Evolutionary conservation across 225 moss, liverwort and hornwort species (phyloP).

Genomic region (Polytrichum commune): DNA sequence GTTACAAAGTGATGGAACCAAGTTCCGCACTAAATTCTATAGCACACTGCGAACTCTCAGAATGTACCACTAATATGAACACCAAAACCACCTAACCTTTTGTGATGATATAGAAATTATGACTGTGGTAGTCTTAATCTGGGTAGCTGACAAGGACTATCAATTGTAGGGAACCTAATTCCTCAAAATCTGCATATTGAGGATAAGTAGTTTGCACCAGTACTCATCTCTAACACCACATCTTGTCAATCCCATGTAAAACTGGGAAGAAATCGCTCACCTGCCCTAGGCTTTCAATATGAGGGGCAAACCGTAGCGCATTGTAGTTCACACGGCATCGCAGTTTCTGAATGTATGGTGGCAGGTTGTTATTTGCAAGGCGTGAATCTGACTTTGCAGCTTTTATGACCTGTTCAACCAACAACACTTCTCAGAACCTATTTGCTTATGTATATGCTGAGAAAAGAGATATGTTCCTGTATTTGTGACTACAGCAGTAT

Average conservation of each 20-base stretch:
- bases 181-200: too few relatives aligned
- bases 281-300: conserved; percentile 78
- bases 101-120: not conserved
- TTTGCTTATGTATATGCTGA: not conserved
- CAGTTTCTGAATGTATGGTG: conserved; percentile 79
- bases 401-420: conserved; percentile 66
- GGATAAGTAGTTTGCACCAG: not conserved
- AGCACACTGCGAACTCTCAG: too few relatives aligned
- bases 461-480: not conserved
- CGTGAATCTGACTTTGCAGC: conserved; percentile 92
- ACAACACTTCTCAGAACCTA: not conserved
- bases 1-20: too few relatives aligned
- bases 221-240: not conserved
- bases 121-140: too few relatives aligned
- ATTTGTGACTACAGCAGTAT: not conserved
- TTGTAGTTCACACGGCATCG: conserved; percentile 97
- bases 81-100: too few relatives aligned
- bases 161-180: too few relatives aligned
- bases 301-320: conserved; percentile 85
- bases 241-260: not conserved
- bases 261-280: conserved; percentile 15
- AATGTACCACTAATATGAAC: too few relatives aligned
- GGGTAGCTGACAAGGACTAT: too few relatives aligned
- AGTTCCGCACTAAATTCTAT: too few relatives aligned
- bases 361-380: conserved; percentile 80